These are phyloP conservation scores for Conticribra guillardii DNA, from an alignment of 108 stramenopile species.

Conservation along the genomic window DNA sequence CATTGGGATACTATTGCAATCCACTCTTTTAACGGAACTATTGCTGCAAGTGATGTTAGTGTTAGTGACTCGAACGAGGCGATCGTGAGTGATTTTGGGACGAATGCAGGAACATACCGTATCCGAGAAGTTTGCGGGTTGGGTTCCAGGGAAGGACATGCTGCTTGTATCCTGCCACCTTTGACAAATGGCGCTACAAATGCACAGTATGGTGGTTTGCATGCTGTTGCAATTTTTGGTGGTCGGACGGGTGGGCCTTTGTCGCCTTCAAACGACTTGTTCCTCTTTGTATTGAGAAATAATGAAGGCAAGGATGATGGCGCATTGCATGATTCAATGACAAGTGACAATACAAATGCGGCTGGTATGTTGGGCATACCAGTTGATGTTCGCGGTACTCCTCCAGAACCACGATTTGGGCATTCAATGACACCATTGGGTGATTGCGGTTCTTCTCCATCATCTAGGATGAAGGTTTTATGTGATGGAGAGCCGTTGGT, in stretches of 20 bases:
- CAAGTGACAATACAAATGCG: neutral
- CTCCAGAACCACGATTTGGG: conserved; percentile 73
- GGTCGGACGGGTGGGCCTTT: conserved; percentile 38
- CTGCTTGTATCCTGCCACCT: conserved; percentile 34
- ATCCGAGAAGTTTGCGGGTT: conserved; percentile 8
- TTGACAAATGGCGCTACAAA: neutral
- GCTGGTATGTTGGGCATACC: conserved; percentile 28
- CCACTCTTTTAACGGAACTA: too few species aligned
- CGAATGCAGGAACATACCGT: conserved; percentile 37
- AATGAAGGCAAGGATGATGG: neutral
- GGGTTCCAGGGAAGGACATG: conserved; percentile 41
- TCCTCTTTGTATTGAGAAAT: conserved; percentile 48
- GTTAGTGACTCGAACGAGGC: neutral
- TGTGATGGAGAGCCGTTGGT: conserved; percentile 34
- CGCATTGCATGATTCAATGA: neutral
- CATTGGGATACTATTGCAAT: conserved; percentile 35
- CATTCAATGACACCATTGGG: conserved; percentile 65
- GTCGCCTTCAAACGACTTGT: conserved; percentile 47
- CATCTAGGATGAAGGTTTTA: conserved; percentile 3
- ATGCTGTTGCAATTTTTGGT: conserved; percentile 42
- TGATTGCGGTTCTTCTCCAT: too few species aligned
- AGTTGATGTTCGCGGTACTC: conserved; percentile 48
- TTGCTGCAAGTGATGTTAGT: neutral
- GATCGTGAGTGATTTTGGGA: neutral
- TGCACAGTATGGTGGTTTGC: neutral